Base-by-base conservation (phyloP, 2,329 filamentous ascomycete species). In the Alternaria angustiovoidea region DNA sequence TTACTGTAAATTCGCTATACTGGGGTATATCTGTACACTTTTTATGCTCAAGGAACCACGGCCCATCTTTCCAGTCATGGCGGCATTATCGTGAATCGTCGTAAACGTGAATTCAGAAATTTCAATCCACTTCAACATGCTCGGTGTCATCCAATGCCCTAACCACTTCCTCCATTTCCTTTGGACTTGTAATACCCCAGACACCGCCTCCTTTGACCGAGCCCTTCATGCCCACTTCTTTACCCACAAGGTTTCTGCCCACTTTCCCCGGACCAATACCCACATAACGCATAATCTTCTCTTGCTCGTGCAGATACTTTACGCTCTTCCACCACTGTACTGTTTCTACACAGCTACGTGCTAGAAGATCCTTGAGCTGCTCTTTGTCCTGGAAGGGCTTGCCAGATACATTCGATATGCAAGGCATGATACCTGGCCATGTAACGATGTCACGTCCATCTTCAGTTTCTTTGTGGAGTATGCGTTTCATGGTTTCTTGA, bases 291-390 rank as follows among this genome's bases (percentile, higher is more conserved):
- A 89, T 85, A 18, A 97, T 91, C 64, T 89, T 89, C 72, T 90
- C 87, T 70, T 95, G 88, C 75, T 95, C 89, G 76, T 97, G 92
- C 51, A 97, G 82, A 73, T 96, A 97, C 67, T 88, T 89, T 71
- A 98, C 94, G 71, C 92, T 95, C 68, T 96, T 92, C 89, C 94
- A 97, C 94, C 94, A 98, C 60, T 87, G 85, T 42, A 98, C 93
- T 30, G 94, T 97, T 81, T 97, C 93, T n/a, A 95, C 88, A 63
- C 91, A 94, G 73, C 93, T 91, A 49, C 92, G 82, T 1, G 93
- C 89, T 51, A 97, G 82, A 46, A 96, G 80, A 64, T 96, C 89
- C 75, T 92, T 92, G 32, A 97, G 82, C 64, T 96, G 87, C 41
- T 88, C 87, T 68, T 87, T 88, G 65, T 86, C 91, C 64, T 82